Base-by-base conservation (phyloP, 2,329 filamentous ascomycete species). In the Phyllosticta citriasiana region DNA sequence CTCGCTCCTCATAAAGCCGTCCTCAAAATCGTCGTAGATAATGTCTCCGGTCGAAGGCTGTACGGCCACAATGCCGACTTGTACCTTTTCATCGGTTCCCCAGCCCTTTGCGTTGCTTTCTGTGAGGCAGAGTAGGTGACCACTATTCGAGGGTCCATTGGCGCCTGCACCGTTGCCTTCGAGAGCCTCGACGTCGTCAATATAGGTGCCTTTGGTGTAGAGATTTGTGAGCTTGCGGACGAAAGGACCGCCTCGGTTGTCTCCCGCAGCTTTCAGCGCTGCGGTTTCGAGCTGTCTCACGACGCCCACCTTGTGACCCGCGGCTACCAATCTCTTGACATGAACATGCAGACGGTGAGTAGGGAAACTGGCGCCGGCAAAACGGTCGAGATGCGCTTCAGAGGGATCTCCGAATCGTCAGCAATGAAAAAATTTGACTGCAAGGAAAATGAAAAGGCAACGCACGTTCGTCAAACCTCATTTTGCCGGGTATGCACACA, bases 121-220 rank as follows among this genome's bases (percentile, higher is more conserved):
- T 0, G 92, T 96, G 65, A 99, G 85, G 70, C 93, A 97, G 2
- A 99, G 83, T 19, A 99, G 78, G 70, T 97, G 96, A n/a, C 94
- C 94, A n/a, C 67, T 68, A 54, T 56, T 53, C 7, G 40, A 47
- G 16, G 40, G 40, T 12, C 82, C 84, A 0, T 82, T 78, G 0
- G 85, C 81, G 1, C 82, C 79, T 50, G 82, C 79, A 64, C 77
- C 66, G 68, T 78, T 69, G 60, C 77, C 67, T 58, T 89, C 88
- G 4, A 96, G 75, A 26, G 90, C 90, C 64, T 94, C 93, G 9
- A 89, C 82, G 72, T 99, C 94, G 70, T 97, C 94, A 61, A 99
- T 88, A 68, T 97, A 99, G 2, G 94, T 99, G 53, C 92, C 94
- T 73, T 97, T 99, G 8, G 94, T 99, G 75, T 99, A 99, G 6